These are phyloP conservation scores for Microglena sp. DNA, from an alignment of 139 green algal species.

Conservation along the genomic window DNA sequence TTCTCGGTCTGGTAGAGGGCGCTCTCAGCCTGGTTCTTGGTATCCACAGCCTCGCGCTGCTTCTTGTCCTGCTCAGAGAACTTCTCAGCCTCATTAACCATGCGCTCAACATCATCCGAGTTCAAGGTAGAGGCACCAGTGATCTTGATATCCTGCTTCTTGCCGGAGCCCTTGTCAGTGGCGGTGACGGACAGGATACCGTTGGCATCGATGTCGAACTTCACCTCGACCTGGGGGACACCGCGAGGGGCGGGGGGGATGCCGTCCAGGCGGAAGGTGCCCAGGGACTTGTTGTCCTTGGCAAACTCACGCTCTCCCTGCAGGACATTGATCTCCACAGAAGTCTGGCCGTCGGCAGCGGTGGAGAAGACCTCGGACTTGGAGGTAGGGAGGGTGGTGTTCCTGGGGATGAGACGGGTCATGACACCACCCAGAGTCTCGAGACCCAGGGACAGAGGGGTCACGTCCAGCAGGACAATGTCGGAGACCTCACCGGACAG, in stretches of 20 bases:
- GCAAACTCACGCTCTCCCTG: conserved; percentile 73
- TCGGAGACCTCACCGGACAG: conserved; percentile 74
- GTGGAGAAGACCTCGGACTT: conserved; percentile 97
- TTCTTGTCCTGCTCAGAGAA: conserved; percentile 81
- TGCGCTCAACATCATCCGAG: conserved; percentile 84
- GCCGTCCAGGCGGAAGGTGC: conserved; percentile 92
- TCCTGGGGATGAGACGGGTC: conserved; percentile 93
- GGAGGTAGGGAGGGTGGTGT: conserved; percentile 94
- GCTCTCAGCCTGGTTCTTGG: conserved; percentile 88
- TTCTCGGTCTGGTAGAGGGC: conserved; percentile 94
- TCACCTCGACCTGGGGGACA: conserved; percentile 92
- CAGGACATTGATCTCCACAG: conserved; percentile 97
- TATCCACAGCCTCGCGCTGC: conserved; percentile 85
- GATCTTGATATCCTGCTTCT: conserved; percentile 98
- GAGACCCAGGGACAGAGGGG: conserved; percentile 89
- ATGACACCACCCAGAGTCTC: conserved; percentile 96
- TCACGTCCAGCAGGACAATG: conserved; percentile 98
- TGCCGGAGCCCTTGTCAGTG: conserved; percentile 91
- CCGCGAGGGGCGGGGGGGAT: conserved; percentile 92
- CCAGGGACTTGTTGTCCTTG: conserved; percentile 93
- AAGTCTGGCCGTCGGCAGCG: conserved; percentile 89
- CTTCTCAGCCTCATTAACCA: conserved; percentile 93
- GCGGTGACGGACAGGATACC: conserved; percentile 91
- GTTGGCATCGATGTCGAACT: conserved; percentile 99
- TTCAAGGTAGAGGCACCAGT: conserved; percentile 58